Conservation (phyloP, 805 yeast genomes). For the Kodamaea neixiangensis region DNA sequence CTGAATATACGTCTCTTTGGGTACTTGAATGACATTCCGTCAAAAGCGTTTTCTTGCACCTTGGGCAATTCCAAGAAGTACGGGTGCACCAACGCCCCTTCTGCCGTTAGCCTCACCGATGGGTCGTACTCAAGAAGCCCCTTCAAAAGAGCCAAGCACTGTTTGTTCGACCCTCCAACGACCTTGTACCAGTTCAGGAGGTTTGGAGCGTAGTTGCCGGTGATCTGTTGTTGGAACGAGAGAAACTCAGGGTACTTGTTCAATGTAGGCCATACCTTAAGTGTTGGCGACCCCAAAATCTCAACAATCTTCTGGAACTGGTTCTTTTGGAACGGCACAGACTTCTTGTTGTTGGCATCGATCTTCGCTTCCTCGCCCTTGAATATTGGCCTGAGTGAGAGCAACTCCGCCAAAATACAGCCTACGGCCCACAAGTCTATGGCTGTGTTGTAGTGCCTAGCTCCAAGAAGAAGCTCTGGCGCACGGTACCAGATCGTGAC, state of each 20-base stretch:
- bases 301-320: conserved; percentile 90
- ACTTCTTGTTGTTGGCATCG: conserved; percentile 77
- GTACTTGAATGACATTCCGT: conserved; percentile 68
- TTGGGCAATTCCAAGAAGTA: conserved; percentile 74
- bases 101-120: conserved; percentile 72
- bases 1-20: conserved; percentile 86
- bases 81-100: conserved; percentile 70
- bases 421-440: conserved; percentile 96
- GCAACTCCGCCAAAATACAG: conserved; percentile 87
- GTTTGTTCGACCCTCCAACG: conserved; percentile 71
- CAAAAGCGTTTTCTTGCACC: conserved; percentile 78
- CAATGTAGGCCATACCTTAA: conserved; percentile 77
- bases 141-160: conserved; percentile 65
- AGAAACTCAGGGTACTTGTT: conserved; percentile 80
- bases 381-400: conserved; percentile 88
- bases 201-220: conserved; percentile 65
- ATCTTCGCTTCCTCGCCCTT: conserved; percentile 98
- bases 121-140: conserved; percentile 84
- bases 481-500: conserved; percentile 98
- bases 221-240: conserved; percentile 48
- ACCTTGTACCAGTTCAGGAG: conserved; percentile 84
- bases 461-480: conserved; percentile 87
- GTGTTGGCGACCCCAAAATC: conserved; percentile 86
- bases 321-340: conserved; percentile 90
- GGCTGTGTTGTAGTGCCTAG: conserved; percentile 89